Evolutionary conservation across 2,329 filamentous ascomycete species (phyloP), one percentile per base, ranked within the genome.

Genomic region (Furcasterigmium sp.): DNA sequence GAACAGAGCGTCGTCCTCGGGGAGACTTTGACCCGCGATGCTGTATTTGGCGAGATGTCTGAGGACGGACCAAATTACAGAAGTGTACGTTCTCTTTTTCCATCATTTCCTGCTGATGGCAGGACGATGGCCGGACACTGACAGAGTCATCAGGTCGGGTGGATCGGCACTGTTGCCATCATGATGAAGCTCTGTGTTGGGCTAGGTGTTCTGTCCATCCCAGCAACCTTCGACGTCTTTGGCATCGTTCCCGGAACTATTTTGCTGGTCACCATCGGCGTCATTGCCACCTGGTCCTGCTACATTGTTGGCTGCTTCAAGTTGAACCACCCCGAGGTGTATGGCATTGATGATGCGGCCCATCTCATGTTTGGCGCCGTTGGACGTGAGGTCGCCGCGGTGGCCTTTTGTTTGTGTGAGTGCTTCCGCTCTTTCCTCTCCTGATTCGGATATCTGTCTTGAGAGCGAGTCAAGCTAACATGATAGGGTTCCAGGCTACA

Each of bases 321-420:
- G 48, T 47, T 70, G 23, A 57, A 59, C 7, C 73, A 77, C 49
- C 65, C 64, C 2, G 63, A 70, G 23, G 68, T 76, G 2, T 76
- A 77, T 49, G 65, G 68, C n/a, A 70, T 77, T 42, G 73, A 73
- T 34, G 73, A 77, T 51, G 73, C 65, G 1, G 73, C 71, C n/a
- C 51, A 51, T 5, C 55, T 75, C 26, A 61, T 77, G 20, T 72
- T 74, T 46, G 74, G 74, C 9, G 59, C 57, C 2, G 40, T 65
- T 8, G 72, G 72, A 2, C 62, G 67, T 3, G 67, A 69, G 38
- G 39, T 71, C 18, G 60, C 74, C 41, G 64, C 58, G 8, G 47
- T 46, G 13, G 49, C 51, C 13, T 60, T 63, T 39, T 54, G 57
- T 54, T 44, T 71, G 47, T 59, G 64, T 61, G 29, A 43, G 48